Evolutionary conservation across 495 filamentous ascomycete genomes (phyloP).

Genomic region (Daldinia bambusicola): DNA sequence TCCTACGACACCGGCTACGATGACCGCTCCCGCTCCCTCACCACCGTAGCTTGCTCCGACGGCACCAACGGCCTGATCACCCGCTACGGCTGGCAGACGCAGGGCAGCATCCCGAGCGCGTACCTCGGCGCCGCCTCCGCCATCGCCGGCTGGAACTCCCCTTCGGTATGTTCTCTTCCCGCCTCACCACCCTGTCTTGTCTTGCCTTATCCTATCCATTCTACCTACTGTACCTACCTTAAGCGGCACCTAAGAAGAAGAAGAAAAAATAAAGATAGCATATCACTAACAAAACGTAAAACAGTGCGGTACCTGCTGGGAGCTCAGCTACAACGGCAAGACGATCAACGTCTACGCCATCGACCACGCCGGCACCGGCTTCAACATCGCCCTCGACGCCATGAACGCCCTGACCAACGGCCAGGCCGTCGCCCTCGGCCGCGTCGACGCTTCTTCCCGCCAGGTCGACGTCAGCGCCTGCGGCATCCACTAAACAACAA

Average conservation of each 20-base stretch:
- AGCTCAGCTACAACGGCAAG: slow-evolving; percentile 66
- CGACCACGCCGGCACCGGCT: slow-evolving; percentile 68
- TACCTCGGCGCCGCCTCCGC: slow-evolving; percentile 71
- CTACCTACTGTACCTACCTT: too few relatives aligned
- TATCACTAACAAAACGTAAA: slow-evolving; percentile 43
- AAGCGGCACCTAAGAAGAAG: too few relatives aligned
- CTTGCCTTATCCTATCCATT: too few relatives aligned
- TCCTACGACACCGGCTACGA: slow-evolving; percentile 71
- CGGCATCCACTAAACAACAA: slow-evolving; percentile 43
- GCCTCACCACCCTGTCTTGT: neutral
- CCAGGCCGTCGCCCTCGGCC: slow-evolving; percentile 40
- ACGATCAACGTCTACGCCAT: slow-evolving; percentile 74
- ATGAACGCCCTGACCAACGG: slow-evolving; percentile 72
- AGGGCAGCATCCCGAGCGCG: slow-evolving; percentile 63
- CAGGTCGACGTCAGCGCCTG: slow-evolving; percentile 57
- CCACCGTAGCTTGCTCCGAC: slow-evolving; percentile 65
- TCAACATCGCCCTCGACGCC: slow-evolving; percentile 72
- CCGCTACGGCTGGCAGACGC: slow-evolving; percentile 59
- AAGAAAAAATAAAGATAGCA: too few relatives aligned
- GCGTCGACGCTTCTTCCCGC: slow-evolving; percentile 52
- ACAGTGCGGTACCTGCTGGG: slow-evolving; percentile 76
- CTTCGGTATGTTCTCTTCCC: slow-evolving; percentile 37
- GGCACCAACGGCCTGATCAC: slow-evolving; percentile 68
- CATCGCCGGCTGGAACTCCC: slow-evolving; percentile 67
- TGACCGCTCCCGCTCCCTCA: slow-evolving; percentile 56